phyloP scores from a whole-genome alignment of 805 yeast genomes.

The Zygoascus biomembranicola region DNA sequence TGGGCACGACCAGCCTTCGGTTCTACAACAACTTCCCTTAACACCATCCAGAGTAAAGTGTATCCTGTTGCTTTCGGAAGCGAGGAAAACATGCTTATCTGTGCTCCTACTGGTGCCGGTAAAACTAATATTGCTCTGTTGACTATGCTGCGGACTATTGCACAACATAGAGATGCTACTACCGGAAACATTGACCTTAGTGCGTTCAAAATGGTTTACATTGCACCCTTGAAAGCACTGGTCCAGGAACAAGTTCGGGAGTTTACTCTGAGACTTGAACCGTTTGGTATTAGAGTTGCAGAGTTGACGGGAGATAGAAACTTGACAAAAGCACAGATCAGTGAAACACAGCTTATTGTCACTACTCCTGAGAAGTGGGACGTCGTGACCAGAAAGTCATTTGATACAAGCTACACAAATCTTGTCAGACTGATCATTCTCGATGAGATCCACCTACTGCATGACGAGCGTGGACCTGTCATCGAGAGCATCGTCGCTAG shows the following conservation, averaged over 20 bases:
- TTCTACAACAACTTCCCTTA: slow-evolving; percentile 48
- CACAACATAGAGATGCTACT: slow-evolving; percentile 39
- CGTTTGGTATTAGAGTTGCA: slow-evolving; percentile 61
- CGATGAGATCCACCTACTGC: slow-evolving; percentile 88
- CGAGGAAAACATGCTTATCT: slow-evolving; percentile 67
- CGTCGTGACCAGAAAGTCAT: slow-evolving; percentile 76
- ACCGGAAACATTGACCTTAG: slow-evolving; percentile 45
- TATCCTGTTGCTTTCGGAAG: slow-evolving; percentile 67
- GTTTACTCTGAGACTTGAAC: slow-evolving; percentile 58
- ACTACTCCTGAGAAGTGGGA: slow-evolving; percentile 99
- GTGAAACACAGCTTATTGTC: slow-evolving; percentile 72
- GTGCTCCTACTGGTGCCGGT: slow-evolving; percentile 99
- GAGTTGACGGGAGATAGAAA: slow-evolving; percentile 90
- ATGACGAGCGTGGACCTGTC: slow-evolving; percentile 94
- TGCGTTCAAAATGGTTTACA: slow-evolving; percentile 70
- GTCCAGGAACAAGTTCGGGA: slow-evolving; percentile 93
- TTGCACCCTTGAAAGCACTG: slow-evolving; percentile 90
- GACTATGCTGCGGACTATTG: slow-evolving; percentile 56
- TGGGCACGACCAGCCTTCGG: slow-evolving; percentile 83
- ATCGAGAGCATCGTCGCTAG: slow-evolving; percentile 81
- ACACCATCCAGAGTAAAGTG: slow-evolving; percentile 76
- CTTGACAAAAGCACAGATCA: slow-evolving; percentile 64
- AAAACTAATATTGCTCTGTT: slow-evolving; percentile 95
- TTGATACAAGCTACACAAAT: slow-evolving; percentile 55
- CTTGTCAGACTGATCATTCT: slow-evolving; percentile 66